phyloP scores from a whole-genome alignment of 2,329 filamentous ascomycete species.

The Rhinocladiella similis region DNA sequence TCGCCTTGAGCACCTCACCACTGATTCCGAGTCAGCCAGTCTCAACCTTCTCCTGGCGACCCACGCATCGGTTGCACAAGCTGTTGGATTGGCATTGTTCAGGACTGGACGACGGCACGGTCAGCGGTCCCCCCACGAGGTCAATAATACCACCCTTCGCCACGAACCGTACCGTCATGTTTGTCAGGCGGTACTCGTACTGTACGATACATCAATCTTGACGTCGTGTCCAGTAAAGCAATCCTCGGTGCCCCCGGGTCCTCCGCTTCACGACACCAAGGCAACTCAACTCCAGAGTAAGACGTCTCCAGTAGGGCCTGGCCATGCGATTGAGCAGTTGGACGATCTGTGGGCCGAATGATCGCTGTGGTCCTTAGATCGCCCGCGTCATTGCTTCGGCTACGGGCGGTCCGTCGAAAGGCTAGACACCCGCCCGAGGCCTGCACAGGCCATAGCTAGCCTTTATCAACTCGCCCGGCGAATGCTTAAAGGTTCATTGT shows the following conservation, averaged over 20 bases:
- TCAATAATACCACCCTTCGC: constrained; percentile 10
- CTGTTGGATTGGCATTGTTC: not conserved
- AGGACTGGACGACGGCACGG: constrained; percentile 1
- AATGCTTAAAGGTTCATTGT: constrained; percentile 3
- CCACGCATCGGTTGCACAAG: constrained; percentile 3
- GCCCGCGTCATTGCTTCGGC: constrained; percentile 22
- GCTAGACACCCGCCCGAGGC: constrained; percentile 19
- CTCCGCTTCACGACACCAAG: not conserved
- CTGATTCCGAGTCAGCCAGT: constrained; percentile 6
- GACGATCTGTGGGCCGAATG: constrained; percentile 17
- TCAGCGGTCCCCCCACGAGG: constrained; percentile 14
- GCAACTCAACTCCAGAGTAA: not conserved
- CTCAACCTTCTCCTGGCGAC: constrained; percentile 2
- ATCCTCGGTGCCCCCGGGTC: not conserved
- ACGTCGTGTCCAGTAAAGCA: not conserved
- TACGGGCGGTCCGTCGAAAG: constrained; percentile 18
- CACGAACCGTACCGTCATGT: constrained; percentile 8
- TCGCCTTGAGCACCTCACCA: not conserved
- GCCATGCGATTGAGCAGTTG: constrained; percentile 14
- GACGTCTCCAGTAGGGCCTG: not conserved
- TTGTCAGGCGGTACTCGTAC: constrained; percentile 13
- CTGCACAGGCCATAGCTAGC: constrained; percentile 9
- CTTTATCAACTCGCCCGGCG: constrained; percentile 7
- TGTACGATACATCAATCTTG: constrained; percentile 14
- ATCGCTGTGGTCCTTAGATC: constrained; percentile 18